A percentile compares a stretch with the other conserved stretches of the same genome.
These are phyloP conservation scores for Decorospora gaudefroyi DNA, from an alignment of 2,329 filamentous ascomycete species.

Conservation along the genomic window DNA sequence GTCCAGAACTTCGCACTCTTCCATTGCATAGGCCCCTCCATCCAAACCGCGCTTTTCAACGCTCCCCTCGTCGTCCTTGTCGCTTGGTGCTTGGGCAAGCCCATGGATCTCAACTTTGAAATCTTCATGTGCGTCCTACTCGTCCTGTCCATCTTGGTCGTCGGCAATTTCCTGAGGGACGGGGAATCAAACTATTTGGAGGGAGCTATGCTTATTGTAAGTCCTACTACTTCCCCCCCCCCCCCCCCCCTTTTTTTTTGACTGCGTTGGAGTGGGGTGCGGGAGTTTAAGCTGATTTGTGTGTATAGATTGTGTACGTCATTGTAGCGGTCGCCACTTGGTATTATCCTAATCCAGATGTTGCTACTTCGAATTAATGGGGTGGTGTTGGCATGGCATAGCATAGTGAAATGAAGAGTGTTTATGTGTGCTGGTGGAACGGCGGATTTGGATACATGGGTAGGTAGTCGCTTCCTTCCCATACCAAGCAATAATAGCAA, in stretches of 20 bases:
- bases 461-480: no score
- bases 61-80: conserved; percentile 81
- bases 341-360: conserved; percentile 62
- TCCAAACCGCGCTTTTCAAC: conserved; percentile 89
- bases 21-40: conserved; percentile 82
- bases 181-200: conserved; percentile 91
- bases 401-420: background rate
- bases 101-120: conserved; percentile 83
- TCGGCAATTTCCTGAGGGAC: conserved; percentile 85
- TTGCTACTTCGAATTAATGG: conserved; percentile 40
- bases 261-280: background rate
- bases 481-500: no score
- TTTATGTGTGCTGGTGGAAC: no score
- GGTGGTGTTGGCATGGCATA: conserved; percentile 22
- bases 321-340: conserved; percentile 65
- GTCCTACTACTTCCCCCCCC: no score
- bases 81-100: conserved; percentile 72
- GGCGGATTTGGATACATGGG: no score
- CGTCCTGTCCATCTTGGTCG: conserved; percentile 81
- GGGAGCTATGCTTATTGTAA: conserved; percentile 71
- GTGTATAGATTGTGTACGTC: conserved; percentile 59
- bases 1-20: conserved; percentile 74
- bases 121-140: conserved; percentile 83
- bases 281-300: background rate
- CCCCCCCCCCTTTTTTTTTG: no score